Percentiles rank a stretch among this genome's conserved stretches.
Conservation (phyloP, 108 stramenopile genomes). For the Poteriospumella lacustris region DNA sequence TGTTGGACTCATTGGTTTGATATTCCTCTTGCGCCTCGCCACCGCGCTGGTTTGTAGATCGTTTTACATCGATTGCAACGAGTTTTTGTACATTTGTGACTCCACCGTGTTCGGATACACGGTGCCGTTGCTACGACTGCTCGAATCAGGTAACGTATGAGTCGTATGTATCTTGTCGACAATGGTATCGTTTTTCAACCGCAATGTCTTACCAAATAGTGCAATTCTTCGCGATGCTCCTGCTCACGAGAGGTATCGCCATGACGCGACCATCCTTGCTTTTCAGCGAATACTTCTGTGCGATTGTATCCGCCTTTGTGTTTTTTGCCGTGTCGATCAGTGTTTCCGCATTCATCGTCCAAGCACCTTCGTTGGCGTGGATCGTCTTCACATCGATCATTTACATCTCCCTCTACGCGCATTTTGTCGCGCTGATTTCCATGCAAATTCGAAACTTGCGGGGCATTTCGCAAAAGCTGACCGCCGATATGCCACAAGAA, state of each 20-base stretch:
- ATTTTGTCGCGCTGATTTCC: background rate
- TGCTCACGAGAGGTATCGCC: background rate
- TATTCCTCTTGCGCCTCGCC: too few species aligned
- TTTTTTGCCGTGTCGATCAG: background rate
- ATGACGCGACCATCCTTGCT: background rate
- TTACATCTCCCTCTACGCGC: background rate
- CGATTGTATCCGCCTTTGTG: background rate
- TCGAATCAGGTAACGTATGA: too few species aligned
- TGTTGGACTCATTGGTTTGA: too few species aligned
- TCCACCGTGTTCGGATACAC: too few species aligned
- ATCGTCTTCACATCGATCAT: background rate
- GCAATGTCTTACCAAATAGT: background rate
- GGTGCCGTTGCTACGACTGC: too few species aligned
- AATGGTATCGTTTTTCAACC: background rate
- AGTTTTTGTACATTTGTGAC: too few species aligned
- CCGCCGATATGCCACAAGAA: too few species aligned
- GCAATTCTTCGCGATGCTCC: background rate
- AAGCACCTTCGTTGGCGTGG: background rate
- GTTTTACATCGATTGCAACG: too few species aligned
- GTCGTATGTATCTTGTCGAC: background rate
- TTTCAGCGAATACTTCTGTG: background rate
- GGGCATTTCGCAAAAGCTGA: too few species aligned
- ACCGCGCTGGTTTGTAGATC: too few species aligned
- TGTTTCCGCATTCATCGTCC: background rate
- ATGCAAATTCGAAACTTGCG: too few species aligned